Conservation (phyloP, 257 asterid species). For the Lycium barbarum region DNA sequence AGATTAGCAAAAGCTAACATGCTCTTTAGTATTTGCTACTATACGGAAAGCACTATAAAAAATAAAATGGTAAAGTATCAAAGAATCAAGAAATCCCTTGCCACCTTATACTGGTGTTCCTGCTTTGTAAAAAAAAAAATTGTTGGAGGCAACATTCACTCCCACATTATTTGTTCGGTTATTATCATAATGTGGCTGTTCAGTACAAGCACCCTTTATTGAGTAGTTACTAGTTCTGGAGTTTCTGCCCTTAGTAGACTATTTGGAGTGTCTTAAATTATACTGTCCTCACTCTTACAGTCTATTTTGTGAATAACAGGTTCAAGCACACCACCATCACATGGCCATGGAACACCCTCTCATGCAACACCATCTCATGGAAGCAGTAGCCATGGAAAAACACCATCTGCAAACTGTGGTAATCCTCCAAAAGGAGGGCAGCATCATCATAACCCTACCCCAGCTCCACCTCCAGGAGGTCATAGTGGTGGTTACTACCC, state of each 20-base stretch:
- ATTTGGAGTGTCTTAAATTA: not conserved
- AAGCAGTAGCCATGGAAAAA: conserved; percentile 56
- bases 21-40: not conserved
- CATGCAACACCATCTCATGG: conserved; percentile 42
- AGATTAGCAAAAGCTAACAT: not conserved
- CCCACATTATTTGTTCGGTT: not conserved
- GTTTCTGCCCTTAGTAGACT: not conserved
- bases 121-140: not conserved
- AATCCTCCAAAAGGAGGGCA: conserved; percentile 74
- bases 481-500: conserved; percentile 39
- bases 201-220: not conserved
- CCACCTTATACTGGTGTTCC: not conserved
- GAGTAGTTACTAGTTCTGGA: not conserved
- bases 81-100: not conserved
- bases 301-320: conserved; percentile 44
- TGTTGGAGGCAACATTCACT: conserved; percentile 7
- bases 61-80: not conserved
- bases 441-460: conserved; percentile 55
- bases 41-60: not conserved
- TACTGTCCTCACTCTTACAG: conserved; percentile 7
- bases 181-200: not conserved
- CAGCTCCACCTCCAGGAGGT: conserved; percentile 44
- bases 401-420: conserved; percentile 77
- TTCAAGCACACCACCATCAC: conserved; percentile 33
- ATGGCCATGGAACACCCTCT: conserved; percentile 40